Conservation (phyloP, 257 asterid genomes). For the Striga asiatica region DNA sequence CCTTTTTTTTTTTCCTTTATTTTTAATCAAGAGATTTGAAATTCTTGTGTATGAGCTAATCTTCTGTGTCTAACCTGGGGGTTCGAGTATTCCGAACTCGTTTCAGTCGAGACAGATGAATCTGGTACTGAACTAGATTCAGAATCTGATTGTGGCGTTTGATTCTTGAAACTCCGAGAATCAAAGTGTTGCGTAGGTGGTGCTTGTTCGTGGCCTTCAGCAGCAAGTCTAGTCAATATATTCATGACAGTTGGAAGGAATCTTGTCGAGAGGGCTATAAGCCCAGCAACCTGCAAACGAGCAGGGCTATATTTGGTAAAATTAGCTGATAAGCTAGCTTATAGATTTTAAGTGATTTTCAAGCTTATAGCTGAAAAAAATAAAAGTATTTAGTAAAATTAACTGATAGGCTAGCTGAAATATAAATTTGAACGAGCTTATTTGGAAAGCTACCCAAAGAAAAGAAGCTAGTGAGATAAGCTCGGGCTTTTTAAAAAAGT, state of each 20-base stretch:
- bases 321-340: too few species aligned
- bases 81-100: constrained; percentile 16
- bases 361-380: too few species aligned
- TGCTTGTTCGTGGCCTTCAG: constrained; percentile 12
- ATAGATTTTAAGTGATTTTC: too few species aligned
- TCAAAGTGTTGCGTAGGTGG: constrained; percentile 13
- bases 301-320: too few species aligned
- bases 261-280: constrained; percentile 33
- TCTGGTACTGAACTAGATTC: constrained; percentile 21
- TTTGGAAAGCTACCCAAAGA: too few species aligned
- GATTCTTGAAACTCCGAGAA: constrained; percentile 24
- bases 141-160: constrained; percentile 10
- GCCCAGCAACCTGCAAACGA: constrained; percentile 33
- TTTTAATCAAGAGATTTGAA: constrained; percentile 6
- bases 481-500: too few species aligned
- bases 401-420: too few species aligned
- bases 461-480: too few species aligned
- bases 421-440: too few species aligned
- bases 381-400: too few species aligned
- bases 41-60: constrained; percentile 21
- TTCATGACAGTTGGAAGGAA: constrained; percentile 38
- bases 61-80: constrained; percentile 20
- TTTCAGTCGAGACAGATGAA: constrained; percentile 28
- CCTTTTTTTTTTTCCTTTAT: too few species aligned
- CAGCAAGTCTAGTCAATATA: constrained; percentile 29